These are phyloP conservation scores for Sedum album DNA, from an alignment of 164 flowering plant genomes.

Conservation along the genomic window DNA sequence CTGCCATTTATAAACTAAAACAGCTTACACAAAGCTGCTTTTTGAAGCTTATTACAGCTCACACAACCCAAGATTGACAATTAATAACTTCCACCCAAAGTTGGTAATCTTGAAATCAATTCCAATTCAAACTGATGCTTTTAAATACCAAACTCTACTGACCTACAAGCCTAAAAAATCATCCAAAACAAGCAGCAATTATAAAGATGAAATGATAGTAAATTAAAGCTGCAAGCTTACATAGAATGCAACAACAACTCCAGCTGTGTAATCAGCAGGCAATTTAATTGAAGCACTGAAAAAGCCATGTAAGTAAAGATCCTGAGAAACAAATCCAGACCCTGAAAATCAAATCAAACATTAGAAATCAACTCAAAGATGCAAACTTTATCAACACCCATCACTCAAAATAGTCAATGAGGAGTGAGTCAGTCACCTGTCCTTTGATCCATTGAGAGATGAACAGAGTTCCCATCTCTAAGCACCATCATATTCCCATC, in stretches of 20 bases:
- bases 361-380: background rate
- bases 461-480: constrained; percentile 70
- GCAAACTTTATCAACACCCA: background rate
- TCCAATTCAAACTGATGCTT: background rate
- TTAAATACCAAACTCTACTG: background rate
- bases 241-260: constrained; percentile 89
- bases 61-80: background rate
- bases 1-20: background rate
- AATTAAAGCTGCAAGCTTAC: constrained; percentile 37
- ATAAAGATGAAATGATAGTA: background rate
- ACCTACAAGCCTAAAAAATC: background rate
- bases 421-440: constrained; percentile 43
- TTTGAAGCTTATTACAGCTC: background rate
- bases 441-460: constrained; percentile 50
- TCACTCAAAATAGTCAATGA: constrained; percentile 20
- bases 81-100: background rate
- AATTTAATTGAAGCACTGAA: constrained; percentile 91
- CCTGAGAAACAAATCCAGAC: constrained; percentile 84
- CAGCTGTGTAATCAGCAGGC: constrained; percentile 90
- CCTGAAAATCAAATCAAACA: constrained; percentile 31
- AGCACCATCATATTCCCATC: constrained; percentile 52
- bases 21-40: background rate
- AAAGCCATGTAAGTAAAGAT: constrained; percentile 74
- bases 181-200: background rate
- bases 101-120: background rate